Conservation (phyloP, 257 asterid species). For the Avicennia marina region DNA sequence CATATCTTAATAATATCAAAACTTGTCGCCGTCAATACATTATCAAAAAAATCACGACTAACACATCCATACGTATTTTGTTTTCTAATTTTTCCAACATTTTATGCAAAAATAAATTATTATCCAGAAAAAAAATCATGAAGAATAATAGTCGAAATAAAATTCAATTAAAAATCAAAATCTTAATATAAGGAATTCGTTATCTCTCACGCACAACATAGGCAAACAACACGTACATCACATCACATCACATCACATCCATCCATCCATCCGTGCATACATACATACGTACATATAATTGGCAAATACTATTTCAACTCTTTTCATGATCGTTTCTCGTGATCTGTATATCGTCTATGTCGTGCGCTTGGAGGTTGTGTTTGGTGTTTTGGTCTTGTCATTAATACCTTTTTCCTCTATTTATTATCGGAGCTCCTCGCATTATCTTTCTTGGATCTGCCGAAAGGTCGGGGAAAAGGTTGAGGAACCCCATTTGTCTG, state of each 20-base stretch:
- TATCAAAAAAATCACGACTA: no score
- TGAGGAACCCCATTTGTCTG: conserved; percentile 21
- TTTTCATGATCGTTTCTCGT: conserved; percentile 42
- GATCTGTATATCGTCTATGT: conserved; percentile 32
- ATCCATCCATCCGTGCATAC: background rate
- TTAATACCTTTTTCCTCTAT: conserved; percentile 12
- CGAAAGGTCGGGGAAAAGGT: conserved; percentile 12
- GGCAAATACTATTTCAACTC: no score
- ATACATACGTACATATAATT: conserved; percentile 7
- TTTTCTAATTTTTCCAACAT: no score
- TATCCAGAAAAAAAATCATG: no score
- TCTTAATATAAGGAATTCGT: no score
- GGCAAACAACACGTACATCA: conserved; percentile 10
- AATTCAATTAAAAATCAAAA: no score
- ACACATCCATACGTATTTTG: no score
- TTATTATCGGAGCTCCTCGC: conserved; percentile 25
- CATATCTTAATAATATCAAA: no score
- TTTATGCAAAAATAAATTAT: no score
- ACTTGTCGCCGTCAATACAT: no score
- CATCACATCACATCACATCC: conserved; percentile 13
- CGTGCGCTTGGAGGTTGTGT: conserved; percentile 32
- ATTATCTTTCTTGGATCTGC: conserved; percentile 39
- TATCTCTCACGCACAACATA: background rate
- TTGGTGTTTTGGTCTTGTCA: conserved; percentile 21
- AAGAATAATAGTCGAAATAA: no score